These are phyloP conservation scores for Sporothrix humicola DNA, from an alignment of 2,329 filamentous ascomycete species.

Conservation along the genomic window DNA sequence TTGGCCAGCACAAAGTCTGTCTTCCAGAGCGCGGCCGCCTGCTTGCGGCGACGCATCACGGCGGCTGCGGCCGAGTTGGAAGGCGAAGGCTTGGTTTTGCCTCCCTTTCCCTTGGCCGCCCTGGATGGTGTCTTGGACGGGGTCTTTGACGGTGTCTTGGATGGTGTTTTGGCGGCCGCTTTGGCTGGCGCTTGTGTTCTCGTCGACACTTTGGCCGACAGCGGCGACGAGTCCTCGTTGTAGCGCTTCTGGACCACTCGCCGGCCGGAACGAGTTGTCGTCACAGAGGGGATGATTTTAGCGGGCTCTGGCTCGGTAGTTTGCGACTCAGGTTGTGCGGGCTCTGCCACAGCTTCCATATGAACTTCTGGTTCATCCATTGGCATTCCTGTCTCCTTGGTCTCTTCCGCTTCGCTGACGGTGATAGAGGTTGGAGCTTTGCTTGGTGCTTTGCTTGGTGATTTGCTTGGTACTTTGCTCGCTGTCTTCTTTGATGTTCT, in stretches of 20 bases:
- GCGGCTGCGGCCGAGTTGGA: conserved; percentile 11
- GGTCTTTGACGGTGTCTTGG: not conserved
- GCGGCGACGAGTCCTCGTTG: not conserved
- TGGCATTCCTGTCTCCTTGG: not conserved
- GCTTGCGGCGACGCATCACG: conserved; percentile 33
- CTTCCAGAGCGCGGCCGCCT: conserved; percentile 39
- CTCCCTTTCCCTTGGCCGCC: not conserved
- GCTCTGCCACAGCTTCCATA: no score
- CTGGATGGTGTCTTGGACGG: not conserved
- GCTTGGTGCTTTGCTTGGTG: not conserved
- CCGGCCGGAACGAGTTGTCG: conserved; percentile 30
- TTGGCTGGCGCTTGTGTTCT: not conserved
- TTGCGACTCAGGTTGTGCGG: no score
- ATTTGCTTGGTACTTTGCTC: not conserved
- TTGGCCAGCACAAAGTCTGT: conserved; percentile 47
- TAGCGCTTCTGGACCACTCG: conserved; percentile 6
- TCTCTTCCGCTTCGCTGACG: not conserved
- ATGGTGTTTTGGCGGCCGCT: not conserved
- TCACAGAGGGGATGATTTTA: no score
- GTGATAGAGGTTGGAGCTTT: not conserved
- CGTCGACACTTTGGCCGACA: not conserved
- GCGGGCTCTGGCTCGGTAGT: no score
- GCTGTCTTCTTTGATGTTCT: not conserved
- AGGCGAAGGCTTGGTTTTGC: not conserved
- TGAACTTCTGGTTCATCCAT: not conserved